Conservation (phyloP, 345 rosid species). For the Pistacia vera region DNA sequence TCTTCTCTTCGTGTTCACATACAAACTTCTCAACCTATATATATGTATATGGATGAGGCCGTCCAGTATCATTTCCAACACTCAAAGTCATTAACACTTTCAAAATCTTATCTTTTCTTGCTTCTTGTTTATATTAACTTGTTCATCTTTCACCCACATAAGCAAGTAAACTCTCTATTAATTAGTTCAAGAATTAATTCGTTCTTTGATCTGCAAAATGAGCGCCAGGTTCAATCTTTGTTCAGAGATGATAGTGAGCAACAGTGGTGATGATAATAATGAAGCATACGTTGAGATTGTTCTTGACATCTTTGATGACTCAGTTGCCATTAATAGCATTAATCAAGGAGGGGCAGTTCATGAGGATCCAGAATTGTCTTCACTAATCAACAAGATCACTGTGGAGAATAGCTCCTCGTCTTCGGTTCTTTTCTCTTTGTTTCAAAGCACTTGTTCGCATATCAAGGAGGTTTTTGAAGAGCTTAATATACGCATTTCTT, state of each 20-base stretch:
- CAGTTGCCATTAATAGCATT: conserved; percentile 89
- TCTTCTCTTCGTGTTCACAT: background rate
- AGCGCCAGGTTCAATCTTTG: conserved; percentile 60
- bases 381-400: conserved; percentile 59
- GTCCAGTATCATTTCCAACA: background rate
- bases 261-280: conserved; percentile 14
- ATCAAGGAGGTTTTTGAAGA: conserved; percentile 82
- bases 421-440: conserved; percentile 45
- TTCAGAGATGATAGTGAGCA: background rate
- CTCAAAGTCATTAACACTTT: background rate
- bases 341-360: conserved; percentile 9
- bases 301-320: conserved; percentile 73
- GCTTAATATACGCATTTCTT: conserved; percentile 55
- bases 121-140: too few relatives aligned
- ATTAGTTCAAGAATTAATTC: too few relatives aligned
- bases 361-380: conserved; percentile 73
- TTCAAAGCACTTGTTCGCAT: conserved; percentile 65
- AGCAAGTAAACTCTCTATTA: too few relatives aligned
- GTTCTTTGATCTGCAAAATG: conserved; percentile 27
- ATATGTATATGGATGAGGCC: background rate
- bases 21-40: too few relatives aligned
- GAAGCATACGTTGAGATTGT: conserved; percentile 74
- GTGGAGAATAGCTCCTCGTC: conserved; percentile 49
- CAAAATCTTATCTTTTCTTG: background rate
- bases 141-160: conserved; percentile 33